These are phyloP conservation scores for Plectosphaerella cucumerina DNA, from an alignment of 2,329 filamentous ascomycete species.

Conservation along the genomic window DNA sequence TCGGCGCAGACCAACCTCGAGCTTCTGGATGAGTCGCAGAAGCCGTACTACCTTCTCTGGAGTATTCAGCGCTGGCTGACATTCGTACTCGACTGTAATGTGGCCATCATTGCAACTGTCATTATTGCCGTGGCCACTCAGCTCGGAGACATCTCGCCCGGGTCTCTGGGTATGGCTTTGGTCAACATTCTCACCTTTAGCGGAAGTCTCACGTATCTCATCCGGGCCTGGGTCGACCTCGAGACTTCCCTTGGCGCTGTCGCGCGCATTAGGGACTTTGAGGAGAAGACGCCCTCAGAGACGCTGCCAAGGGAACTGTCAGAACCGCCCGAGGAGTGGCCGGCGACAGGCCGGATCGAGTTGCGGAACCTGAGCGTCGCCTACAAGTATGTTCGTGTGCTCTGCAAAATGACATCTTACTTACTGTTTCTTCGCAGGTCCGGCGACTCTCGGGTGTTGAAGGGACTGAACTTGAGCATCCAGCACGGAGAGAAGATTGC, in stretches of 20 bases:
- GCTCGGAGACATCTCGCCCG: constrained; percentile 6
- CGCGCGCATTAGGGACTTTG: constrained; percentile 21
- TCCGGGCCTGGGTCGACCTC: constrained; percentile 26
- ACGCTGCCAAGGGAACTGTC: constrained; percentile 15
- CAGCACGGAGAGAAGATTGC: constrained; percentile 25
- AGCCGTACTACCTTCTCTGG: constrained; percentile 53
- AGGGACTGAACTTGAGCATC: constrained; percentile 20
- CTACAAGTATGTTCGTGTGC: constrained; percentile 17
- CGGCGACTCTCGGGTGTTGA: constrained; percentile 13
- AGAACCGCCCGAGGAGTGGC: constrained; percentile 24
- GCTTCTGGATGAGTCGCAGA: constrained; percentile 49
- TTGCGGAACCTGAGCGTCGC: constrained; percentile 24
- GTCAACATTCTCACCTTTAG: constrained; percentile 23
- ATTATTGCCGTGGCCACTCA: constrained; percentile 39
- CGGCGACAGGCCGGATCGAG: constrained; percentile 23
- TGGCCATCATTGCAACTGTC: constrained; percentile 39
- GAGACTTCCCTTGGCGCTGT: constrained; percentile 23
- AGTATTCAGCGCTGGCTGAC: constrained; percentile 54
- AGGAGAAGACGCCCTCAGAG: constrained; percentile 19
- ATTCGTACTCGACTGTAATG: constrained; percentile 45
- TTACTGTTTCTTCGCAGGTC: background rate
- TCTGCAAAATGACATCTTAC: background rate
- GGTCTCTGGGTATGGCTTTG: constrained; percentile 18
- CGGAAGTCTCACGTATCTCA: constrained; percentile 22
- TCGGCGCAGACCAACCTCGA: constrained; percentile 38